These are phyloP conservation scores for Alternaria panax DNA, from an alignment of 2,329 filamentous ascomycete genomes.

Conservation along the genomic window DNA sequence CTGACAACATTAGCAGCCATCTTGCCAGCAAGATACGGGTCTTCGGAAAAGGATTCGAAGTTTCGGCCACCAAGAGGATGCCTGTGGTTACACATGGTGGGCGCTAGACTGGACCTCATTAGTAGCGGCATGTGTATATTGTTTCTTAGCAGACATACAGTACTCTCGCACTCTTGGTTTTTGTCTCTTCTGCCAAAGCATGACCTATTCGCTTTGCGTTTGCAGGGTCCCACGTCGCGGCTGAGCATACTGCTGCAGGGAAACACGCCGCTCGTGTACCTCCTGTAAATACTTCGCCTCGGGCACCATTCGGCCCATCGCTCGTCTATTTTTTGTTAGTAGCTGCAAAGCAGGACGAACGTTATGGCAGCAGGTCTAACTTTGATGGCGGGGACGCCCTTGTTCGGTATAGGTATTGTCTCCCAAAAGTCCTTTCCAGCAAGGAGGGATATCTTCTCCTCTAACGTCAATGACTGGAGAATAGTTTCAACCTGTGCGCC, in stretches of 20 bases:
- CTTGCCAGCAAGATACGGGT: constrained; percentile 72
- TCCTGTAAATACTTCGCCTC: constrained; percentile 69
- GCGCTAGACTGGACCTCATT: constrained; percentile 62
- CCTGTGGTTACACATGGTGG: constrained; percentile 81
- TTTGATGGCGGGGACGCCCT: constrained; percentile 66
- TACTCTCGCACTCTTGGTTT: constrained; percentile 75
- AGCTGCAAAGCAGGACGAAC: background rate
- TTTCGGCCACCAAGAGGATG: constrained; percentile 81
- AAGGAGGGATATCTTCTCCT: constrained; percentile 47
- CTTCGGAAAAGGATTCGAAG: constrained; percentile 78
- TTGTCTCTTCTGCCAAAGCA: constrained; percentile 73
- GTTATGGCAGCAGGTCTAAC: constrained; percentile 16
- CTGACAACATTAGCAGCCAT: constrained; percentile 67
- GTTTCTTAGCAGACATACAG: constrained; percentile 50
- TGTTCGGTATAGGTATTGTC: constrained; percentile 65
- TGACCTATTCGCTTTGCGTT: constrained; percentile 63
- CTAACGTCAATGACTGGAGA: constrained; percentile 42
- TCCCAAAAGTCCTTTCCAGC: constrained; percentile 70
- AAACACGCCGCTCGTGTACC: constrained; percentile 73
- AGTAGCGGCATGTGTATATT: background rate
- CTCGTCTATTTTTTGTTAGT: constrained; percentile 56
- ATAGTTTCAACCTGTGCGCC: constrained; percentile 37
- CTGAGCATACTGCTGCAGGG: constrained; percentile 73
- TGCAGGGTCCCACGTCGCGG: constrained; percentile 75
- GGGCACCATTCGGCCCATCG: constrained; percentile 73